Base-by-base conservation (phyloP, 2,329 filamentous ascomycete genomes). In the Teratosphaeria zuluensis region DNA sequence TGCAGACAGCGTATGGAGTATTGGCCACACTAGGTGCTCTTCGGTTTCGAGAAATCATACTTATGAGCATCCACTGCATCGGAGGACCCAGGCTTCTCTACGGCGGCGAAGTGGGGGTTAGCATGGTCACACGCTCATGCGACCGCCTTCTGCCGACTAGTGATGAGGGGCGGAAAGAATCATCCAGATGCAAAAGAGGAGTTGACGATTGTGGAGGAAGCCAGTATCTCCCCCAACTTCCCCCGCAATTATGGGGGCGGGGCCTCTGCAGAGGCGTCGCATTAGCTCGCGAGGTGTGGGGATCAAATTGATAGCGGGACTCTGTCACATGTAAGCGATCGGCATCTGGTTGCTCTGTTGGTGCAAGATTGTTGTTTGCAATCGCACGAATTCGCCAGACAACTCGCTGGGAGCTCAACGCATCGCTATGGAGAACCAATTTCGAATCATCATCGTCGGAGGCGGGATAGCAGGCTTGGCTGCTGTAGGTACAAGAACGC, bases 381-480 rank as follows among this genome's bases (percentile, higher is more conserved):
- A 28, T 28, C 24, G 24, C 24, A 4, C 24, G 4, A 2, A 28
- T 28, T 28, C 2, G 24, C 24, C 24, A 28, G 24, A 28, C 24
- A 28, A 28, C 24, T 28, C 24, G 24, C 24, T 28, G 24, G 24
- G 24, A 28, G 24, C 4, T 28, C 24, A 28, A 28, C 35, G 6
- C 35, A 42, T 16, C 42, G 19, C n/a, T 8, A 48, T 48, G 42
- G 42, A 48, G n/a, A 11, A 48, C n/a, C 61, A 62, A 56, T 70
- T 73, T 63, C 65, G 62, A 54, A 71, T 73, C 58, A 62, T 71
- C 60, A 72, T 63, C 69, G 71, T 67, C 48, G 65, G 67, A 38
- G 70, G 69, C 46, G 70, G 69, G 56, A 71, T 71, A 53, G 66
- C 63, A 21, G 68, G 69, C 33, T 59, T 71, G 32, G 64, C 67